Conservation (phyloP, 495 filamentous ascomycete species). For the Xylaria longipes region DNA sequence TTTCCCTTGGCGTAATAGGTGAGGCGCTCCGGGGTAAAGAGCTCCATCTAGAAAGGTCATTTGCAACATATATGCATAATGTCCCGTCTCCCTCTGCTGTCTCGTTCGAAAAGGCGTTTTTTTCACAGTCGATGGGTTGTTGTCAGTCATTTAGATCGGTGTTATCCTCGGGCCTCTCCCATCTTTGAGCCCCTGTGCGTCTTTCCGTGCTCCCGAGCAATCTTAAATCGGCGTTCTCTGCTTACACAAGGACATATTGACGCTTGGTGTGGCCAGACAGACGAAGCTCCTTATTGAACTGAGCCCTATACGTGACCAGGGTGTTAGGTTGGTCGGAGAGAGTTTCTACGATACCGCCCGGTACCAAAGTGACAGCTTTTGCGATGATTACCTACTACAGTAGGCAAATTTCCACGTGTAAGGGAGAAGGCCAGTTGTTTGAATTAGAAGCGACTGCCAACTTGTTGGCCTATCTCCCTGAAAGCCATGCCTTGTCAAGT, state of each 20-base stretch:
- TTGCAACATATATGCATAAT: background rate
- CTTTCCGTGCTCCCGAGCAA: constrained; percentile 20
- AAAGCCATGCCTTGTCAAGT: too few relatives aligned
- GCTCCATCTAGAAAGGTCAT: background rate
- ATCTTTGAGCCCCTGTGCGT: background rate
- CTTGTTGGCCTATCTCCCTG: too few relatives aligned
- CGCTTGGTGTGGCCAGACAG: background rate
- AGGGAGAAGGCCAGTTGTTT: background rate
- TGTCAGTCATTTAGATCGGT: background rate
- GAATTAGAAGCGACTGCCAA: constrained; percentile 20
- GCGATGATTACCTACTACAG: background rate
- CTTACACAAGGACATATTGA: background rate
- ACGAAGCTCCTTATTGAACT: background rate
- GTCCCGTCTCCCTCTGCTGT: background rate
- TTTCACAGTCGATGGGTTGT: background rate
- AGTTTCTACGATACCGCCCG: background rate
- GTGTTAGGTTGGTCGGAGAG: background rate
- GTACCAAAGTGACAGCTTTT: background rate
- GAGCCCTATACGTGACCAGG: background rate
- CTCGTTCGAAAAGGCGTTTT: background rate
- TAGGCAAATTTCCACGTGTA: constrained; percentile 13
- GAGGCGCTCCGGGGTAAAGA: background rate
- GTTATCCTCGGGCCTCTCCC: background rate
- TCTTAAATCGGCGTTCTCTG: background rate
- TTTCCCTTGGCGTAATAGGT: background rate